Evolutionary conservation across 495 filamentous ascomycete genomes (phyloP).

Genomic region (Podospora pseudoanserina): DNA sequence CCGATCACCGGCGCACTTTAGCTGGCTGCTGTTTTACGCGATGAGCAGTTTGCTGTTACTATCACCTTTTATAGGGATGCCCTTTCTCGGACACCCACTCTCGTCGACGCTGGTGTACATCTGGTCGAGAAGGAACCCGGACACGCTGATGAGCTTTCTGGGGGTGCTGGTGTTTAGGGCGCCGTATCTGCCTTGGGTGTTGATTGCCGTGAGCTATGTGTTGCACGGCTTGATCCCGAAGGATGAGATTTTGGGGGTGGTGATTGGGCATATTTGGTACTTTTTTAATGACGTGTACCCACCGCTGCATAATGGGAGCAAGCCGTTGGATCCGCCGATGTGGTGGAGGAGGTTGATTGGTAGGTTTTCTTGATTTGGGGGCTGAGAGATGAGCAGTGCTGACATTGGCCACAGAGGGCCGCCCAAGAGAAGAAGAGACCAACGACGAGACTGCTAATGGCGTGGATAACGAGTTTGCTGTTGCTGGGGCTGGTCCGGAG

Average conservation of each 20-base stretch:
- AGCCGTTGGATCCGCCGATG: conserved; percentile 82
- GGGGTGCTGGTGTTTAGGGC: conserved; percentile 88
- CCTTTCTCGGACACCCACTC: conserved; percentile 86
- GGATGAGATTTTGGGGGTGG: conserved; percentile 91
- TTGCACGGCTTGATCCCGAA: conserved; percentile 85
- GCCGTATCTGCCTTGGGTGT: conserved; percentile 93
- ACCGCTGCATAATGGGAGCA: conserved; percentile 75
- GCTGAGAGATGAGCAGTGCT: conserved; percentile 2
- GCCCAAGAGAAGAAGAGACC: conserved; percentile 21
- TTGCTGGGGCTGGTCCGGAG: conserved; percentile 35
- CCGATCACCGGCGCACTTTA: conserved; percentile 84
- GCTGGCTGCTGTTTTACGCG: conserved; percentile 87
- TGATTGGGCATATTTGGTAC: conserved; percentile 96
- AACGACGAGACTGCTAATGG: conserved; percentile 44
- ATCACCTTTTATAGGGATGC: conserved; percentile 80
- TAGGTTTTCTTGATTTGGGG: conserved; percentile 9
- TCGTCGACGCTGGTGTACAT: conserved; percentile 95
- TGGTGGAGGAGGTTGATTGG: conserved; percentile 91
- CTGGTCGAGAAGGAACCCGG: conserved; percentile 92
- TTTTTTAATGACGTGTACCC: conserved; percentile 98
- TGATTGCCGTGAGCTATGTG: conserved; percentile 84
- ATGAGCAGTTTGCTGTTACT: conserved; percentile 70
- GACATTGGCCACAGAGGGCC: conserved; percentile 32
- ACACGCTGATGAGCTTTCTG: conserved; percentile 84
- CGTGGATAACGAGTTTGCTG: conserved; percentile 52